phyloP scores from a whole-genome alignment of 2,329 filamentous ascomycete genomes.

The Colletotrichum sp. region DNA sequence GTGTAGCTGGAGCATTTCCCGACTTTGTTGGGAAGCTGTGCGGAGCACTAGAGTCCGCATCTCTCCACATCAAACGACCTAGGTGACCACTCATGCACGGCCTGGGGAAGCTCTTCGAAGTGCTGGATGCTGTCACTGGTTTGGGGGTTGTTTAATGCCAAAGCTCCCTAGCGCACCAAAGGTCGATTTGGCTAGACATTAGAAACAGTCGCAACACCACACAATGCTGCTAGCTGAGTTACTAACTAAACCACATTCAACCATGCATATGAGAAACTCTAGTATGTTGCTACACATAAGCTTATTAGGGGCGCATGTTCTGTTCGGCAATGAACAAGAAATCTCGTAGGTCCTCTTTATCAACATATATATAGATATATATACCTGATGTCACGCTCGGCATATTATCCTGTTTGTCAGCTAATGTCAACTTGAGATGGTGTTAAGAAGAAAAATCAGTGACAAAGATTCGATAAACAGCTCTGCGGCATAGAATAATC shows the following conservation, averaged over 20 bases:
- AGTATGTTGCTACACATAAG: not conserved
- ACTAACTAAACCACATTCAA: not conserved
- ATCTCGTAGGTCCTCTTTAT: too few relatives aligned
- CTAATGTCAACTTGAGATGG: too few relatives aligned
- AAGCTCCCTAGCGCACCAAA: accelerated
- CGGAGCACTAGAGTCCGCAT: not conserved
- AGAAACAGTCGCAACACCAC: not conserved
- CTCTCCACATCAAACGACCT: not conserved
- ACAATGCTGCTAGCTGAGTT: not conserved
- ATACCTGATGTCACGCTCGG: too few relatives aligned
- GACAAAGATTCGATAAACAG: too few relatives aligned
- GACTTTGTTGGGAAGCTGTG: not conserved
- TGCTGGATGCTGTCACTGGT: not conserved
- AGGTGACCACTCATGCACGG: not conserved
- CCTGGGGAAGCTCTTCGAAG: not conserved
- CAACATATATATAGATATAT: too few relatives aligned
- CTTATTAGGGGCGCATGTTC: accelerated
- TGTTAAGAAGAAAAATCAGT: too few relatives aligned
- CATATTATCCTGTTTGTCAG: too few relatives aligned
- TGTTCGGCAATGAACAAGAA: too few relatives aligned
- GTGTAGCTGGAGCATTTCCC: not conserved
- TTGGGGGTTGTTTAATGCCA: accelerated
- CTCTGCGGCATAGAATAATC: too few relatives aligned
- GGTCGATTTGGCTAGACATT: not conserved
- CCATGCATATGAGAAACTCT: not conserved